Evolutionary conservation across 805 yeast species (phyloP).

Genomic region (Saccharomycopsis selenospora): DNA sequence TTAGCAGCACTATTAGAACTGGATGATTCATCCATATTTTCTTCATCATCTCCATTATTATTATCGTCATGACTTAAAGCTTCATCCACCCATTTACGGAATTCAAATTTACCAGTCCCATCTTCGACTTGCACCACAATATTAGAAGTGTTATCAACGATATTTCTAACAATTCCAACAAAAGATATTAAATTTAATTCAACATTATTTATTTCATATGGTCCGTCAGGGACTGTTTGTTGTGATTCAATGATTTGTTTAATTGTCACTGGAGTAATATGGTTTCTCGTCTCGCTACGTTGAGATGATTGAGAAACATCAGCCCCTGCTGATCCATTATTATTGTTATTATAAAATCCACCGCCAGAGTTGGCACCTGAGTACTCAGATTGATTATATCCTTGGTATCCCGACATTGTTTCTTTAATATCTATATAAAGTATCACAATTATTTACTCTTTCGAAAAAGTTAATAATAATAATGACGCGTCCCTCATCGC

Average conservation of each 20-base stretch:
- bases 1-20: conserved; percentile 29
- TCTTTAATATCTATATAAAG: too few species aligned
- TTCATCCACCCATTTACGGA: conserved; percentile 58
- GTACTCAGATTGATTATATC: conserved; percentile 18
- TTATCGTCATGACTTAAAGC: conserved; percentile 26
- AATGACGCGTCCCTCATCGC: too few species aligned
- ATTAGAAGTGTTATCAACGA: conserved; percentile 50
- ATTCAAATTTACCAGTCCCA: conserved; percentile 63
- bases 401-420: conserved; percentile 20
- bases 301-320: conserved; percentile 31
- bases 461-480: too few species aligned
- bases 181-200: conserved; percentile 57
- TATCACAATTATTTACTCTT: too few species aligned
- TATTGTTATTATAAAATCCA: conserved; percentile 14
- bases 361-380: conserved; percentile 16
- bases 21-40: conserved; percentile 21
- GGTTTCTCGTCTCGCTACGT: conserved; percentile 29
- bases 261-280: conserved; percentile 62
- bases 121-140: conserved; percentile 60
- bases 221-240: conserved; percentile 54
- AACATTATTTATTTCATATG: conserved; percentile 50
- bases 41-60: conserved; percentile 25
- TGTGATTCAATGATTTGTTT: conserved; percentile 64
- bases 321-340: conserved; percentile 26
- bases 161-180: conserved; percentile 64